Conservation (phyloP, 805 yeast genomes). For the Phaffomyces thermotolerans region DNA sequence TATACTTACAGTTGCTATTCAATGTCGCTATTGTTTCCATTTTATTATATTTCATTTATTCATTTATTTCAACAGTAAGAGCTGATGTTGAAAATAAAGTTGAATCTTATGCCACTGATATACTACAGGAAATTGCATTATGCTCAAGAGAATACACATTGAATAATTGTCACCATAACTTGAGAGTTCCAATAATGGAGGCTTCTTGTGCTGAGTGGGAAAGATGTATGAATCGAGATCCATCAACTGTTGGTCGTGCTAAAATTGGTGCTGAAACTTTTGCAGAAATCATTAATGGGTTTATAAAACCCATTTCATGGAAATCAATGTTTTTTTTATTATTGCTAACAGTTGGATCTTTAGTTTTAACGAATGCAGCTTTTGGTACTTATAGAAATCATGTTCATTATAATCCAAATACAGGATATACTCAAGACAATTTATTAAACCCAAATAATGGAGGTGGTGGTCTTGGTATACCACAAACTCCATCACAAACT, state of each 20-base stretch:
- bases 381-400: conserved; percentile 36
- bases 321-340: conserved; percentile 50
- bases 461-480: conserved; percentile 1
- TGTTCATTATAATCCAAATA: conserved; percentile 9
- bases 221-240: conserved; percentile 76
- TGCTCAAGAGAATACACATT: conserved; percentile 65
- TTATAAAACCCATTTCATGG: conserved; percentile 63
- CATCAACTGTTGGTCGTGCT: conserved; percentile 58
- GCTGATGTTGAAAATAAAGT: conserved; percentile 68
- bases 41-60: conserved; percentile 42
- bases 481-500: conserved; percentile 14
- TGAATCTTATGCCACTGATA: conserved; percentile 52
- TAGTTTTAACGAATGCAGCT: conserved; percentile 43
- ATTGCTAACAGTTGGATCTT: conserved; percentile 41
- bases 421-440: neutral
- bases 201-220: conserved; percentile 66
- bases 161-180: conserved; percentile 62
- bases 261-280: conserved; percentile 72
- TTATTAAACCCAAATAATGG: conserved; percentile 8
- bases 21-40: conserved; percentile 46
- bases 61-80: conserved; percentile 48
- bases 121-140: conserved; percentile 52
- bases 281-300: conserved; percentile 76
- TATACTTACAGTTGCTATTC: conserved; percentile 58
- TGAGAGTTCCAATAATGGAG: conserved; percentile 71